Evolutionary conservation across 2,329 filamentous ascomycete genomes (phyloP).

Genomic region (Phaeoacremonium minimum): DNA sequence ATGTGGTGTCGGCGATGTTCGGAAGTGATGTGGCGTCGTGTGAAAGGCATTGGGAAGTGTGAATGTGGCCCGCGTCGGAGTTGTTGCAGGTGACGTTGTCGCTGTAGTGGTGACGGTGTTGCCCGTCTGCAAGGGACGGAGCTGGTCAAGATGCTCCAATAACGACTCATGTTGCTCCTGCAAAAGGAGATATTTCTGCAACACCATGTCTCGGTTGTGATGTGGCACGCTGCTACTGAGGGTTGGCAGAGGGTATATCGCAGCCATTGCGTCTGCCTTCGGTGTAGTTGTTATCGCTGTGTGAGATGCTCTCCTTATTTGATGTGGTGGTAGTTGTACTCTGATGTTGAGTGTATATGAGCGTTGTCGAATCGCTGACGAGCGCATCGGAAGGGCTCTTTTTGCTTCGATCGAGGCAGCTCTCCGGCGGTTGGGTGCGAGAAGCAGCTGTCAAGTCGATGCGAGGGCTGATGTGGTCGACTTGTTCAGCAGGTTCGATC

Average conservation of each 20-base stretch:
- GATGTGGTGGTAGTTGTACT: too few species aligned
- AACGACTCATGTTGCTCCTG: constrained; percentile 52
- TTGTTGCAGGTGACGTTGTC: constrained; percentile 23
- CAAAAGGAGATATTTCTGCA: constrained; percentile 51
- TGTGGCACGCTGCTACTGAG: constrained; percentile 10
- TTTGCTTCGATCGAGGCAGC: too few species aligned
- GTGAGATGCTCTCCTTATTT: too few species aligned
- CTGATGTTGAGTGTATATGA: too few species aligned
- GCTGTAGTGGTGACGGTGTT: constrained; percentile 41
- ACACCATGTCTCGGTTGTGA: constrained; percentile 39
- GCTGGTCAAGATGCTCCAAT: constrained; percentile 44
- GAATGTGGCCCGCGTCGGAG: constrained; percentile 4
- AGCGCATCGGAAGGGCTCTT: too few species aligned
- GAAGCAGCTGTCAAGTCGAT: too few species aligned
- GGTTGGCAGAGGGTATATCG: neutral
- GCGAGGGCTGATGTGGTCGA: too few species aligned
- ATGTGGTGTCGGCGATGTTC: constrained; percentile 10
- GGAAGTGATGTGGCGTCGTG: neutral
- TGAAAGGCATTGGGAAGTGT: neutral
- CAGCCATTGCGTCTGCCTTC: constrained; percentile 7
- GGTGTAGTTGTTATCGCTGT: constrained; percentile 9
- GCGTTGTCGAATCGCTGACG: too few species aligned
- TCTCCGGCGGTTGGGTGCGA: too few species aligned
- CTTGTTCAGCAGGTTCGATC: too few species aligned
- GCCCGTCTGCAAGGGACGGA: constrained; percentile 14